These are phyloP conservation scores for Pyrrhoderma noxium DNA, from an alignment of 1,284 basidiomycete species.

Conservation along the genomic window DNA sequence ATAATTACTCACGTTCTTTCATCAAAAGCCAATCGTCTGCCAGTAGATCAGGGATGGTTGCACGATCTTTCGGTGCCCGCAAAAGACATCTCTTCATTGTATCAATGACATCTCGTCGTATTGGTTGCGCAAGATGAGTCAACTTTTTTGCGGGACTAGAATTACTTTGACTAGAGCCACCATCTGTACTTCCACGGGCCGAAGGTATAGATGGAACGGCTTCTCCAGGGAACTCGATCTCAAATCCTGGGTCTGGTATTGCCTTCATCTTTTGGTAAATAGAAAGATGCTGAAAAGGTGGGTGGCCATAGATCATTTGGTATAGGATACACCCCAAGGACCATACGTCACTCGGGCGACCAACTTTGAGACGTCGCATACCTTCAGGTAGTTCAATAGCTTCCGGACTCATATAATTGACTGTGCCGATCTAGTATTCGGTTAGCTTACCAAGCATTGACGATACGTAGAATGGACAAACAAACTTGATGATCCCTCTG, in stretches of 20 bases:
- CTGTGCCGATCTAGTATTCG: constrained; percentile 71
- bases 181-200: constrained; percentile 18
- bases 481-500: constrained; percentile 85
- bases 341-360: constrained; percentile 91
- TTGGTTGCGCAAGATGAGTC: constrained; percentile 55
- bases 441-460: not conserved
- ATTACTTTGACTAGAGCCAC: constrained; percentile 20
- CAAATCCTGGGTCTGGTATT: constrained; percentile 67
- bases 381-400: constrained; percentile 79
- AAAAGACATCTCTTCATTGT: constrained; percentile 71
- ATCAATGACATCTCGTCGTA: constrained; percentile 62
- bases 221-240: constrained; percentile 71
- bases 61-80: constrained; percentile 68
- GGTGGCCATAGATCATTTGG: constrained; percentile 93
- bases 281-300: constrained; percentile 84
- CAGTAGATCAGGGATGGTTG: constrained; percentile 73
- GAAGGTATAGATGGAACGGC: constrained; percentile 46
- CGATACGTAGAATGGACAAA: constrained; percentile 5
- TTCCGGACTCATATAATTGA: constrained; percentile 96
- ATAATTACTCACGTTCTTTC: constrained; percentile 25
- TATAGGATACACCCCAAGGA: constrained; percentile 96
- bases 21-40: constrained; percentile 60
- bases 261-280: constrained; percentile 84
- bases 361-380: constrained; percentile 74
- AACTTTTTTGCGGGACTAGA: constrained; percentile 45